phyloP scores from a whole-genome alignment of 805 yeast species.

The Wickerhamiella sorbophila region DNA sequence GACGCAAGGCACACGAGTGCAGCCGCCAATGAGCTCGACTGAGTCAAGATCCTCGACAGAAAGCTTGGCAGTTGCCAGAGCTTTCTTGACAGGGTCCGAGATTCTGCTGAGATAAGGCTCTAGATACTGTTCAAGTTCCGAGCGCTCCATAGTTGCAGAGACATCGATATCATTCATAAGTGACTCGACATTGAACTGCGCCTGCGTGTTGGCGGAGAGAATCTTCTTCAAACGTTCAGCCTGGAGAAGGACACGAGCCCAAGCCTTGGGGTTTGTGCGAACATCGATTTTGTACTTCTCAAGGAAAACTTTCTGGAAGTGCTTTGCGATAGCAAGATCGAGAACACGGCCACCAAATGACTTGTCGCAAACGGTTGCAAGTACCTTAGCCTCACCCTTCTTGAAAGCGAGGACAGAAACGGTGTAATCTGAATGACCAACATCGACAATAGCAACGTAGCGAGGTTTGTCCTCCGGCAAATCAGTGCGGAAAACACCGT shows the following conservation, averaged over 20 bases:
- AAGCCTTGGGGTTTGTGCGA: slow-evolving; percentile 84
- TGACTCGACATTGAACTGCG: slow-evolving; percentile 91
- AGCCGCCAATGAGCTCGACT: slow-evolving; percentile 94
- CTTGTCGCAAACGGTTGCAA: slow-evolving; percentile 86
- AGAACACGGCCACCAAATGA: slow-evolving; percentile 98
- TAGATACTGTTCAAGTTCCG: slow-evolving; percentile 81
- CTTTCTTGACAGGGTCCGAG: slow-evolving; percentile 61
- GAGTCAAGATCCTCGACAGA: slow-evolving; percentile 64
- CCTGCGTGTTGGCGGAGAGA: slow-evolving; percentile 85
- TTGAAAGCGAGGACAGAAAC: slow-evolving; percentile 81
- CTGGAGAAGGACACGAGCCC: slow-evolving; percentile 79
- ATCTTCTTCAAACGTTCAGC: slow-evolving; percentile 92
- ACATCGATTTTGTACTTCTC: slow-evolving; percentile 88
- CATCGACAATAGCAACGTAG: slow-evolving; percentile 85
- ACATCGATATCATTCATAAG: slow-evolving; percentile 96
- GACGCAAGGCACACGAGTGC: slow-evolving; percentile 91
- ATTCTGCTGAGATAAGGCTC: slow-evolving; percentile 68
- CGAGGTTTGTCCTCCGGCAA: slow-evolving; percentile 88
- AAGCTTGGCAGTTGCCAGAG: slow-evolving; percentile 68
- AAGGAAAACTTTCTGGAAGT: slow-evolving; percentile 86
- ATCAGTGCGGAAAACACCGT: slow-evolving; percentile 93
- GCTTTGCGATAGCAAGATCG: slow-evolving; percentile 85
- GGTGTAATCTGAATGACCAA: slow-evolving; percentile 92
- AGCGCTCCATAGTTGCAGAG: slow-evolving; percentile 75
- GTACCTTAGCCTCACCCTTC: slow-evolving; percentile 88